Evolutionary conservation across 2,329 filamentous ascomycete species (phyloP), one percentile per base, ranked within the genome.

Genomic region (Trichoderma oligosporum): DNA sequence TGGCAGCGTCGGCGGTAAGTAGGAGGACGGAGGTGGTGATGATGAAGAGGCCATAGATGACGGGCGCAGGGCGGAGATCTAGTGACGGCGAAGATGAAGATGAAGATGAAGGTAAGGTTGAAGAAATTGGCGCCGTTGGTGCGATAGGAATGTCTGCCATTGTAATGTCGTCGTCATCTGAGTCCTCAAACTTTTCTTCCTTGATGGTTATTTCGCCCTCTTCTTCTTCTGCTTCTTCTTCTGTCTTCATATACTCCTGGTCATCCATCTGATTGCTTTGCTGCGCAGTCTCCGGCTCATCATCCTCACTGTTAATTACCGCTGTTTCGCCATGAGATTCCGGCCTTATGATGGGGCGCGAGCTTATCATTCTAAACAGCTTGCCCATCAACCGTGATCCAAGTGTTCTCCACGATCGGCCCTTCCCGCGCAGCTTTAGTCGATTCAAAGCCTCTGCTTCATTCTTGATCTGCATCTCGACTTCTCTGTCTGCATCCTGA

Each of bases 31-130:
- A 68, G 2, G 68, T 68, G 47, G 73, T 71, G 24, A 77, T 64
- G 22, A 77, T 68, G 60, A 76, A 77, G 25, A 77, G 65, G 11
- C 74, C 75, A 55, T 76, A 77, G 11, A 77, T 67, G 20, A 77
- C 74, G 4, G 75, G 74, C 1, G 73, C 73, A 1, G 53, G 59
- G 5, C 68, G 68, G 5, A 66, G 65, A 48, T 70, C 72, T 31
- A 39, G 11, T 8, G 51, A 16, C 2, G 42, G 38, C 7, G 33
- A 25, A n/a, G 18, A 12, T n/a, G n/a, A n/a, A n/a, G n/a, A n/a
- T n/a, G n/a, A n/a, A n/a, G n/a, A n/a, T n/a, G n/a, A n/a, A 16
- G 16, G 20, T 20, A 27, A 20, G 31, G 20, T 35, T 22, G 47
- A 22, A 11, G 29, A 2, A 1, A 18, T 2, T 4, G 11, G 22